Base-by-base conservation (phyloP, 495 filamentous ascomycete genomes). In the Glutinoglossum americanum region DNA sequence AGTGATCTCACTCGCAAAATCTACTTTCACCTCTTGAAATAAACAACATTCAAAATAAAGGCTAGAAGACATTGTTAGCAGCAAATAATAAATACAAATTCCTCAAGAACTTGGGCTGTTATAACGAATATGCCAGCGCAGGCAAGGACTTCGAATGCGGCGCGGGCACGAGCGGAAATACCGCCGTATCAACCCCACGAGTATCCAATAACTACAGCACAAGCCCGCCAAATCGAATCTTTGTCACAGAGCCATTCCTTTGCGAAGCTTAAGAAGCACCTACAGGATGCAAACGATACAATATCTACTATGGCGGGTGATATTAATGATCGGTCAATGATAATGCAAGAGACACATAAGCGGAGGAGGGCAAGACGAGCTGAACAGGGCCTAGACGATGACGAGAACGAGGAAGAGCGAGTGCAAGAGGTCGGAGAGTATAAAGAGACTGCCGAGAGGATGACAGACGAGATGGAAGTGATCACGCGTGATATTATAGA, bases 301-400 rank as follows among this genome's bases (percentile, higher is more conserved):
- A 21, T 60, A 25, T 60, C 54, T 28, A 21, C 21, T 26, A 60
- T 47, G 51, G 58, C 58, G 13, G 58, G 58, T 5, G 58, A 60
- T 7, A 59, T 60, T 54, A 60, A 60, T 32, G 54, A 60, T 19
- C 25, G 54, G 9, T 25, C 56, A 9, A 54, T 48, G n/a, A 33
- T 15, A 9, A 33, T 27, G 23, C 55, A 58, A 26, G 58, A 58
- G 26, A 27, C n/a, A 25, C 54, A 45, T 6, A 32, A 57, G 53
- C 51, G 54, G 19, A 26, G 33, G 33, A 33, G 30, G 25, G 54
- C 26, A 30, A 26, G 54, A 21, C 58, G 30, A 19, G n/a, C 7
- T 5, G 15, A 23, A 9, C 26, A 58, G 25, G 30, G 19, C 0
- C n/a, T n/a, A 5, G n/a, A 33, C 0, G 54, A 59, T 17, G 51